Evolutionary conservation across 176 grass and related monocot genomes (phyloP).

Genomic region (Oropetium thomaeum): DNA sequence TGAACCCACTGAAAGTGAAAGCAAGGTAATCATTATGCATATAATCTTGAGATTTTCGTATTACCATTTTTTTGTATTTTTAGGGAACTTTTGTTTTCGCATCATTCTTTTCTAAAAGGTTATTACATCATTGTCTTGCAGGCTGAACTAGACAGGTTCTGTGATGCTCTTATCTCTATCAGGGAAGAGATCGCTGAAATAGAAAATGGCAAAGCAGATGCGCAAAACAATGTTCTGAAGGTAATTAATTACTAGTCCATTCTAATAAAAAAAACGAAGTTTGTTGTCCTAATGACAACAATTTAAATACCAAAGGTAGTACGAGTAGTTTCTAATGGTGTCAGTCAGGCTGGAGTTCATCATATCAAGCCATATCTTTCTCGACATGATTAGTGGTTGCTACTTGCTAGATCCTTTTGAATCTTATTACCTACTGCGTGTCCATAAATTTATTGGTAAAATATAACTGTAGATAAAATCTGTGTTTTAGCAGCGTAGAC

Average conservation of each 20-base stretch:
- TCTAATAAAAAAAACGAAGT: too few relatives aligned
- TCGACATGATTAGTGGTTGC: not conserved
- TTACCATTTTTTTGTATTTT: conserved; percentile 22
- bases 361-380: not conserved
- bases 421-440: not conserved
- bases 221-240: conserved; percentile 92
- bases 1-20: conserved; percentile 99
- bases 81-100: not conserved
- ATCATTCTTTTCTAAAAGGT: too few relatives aligned
- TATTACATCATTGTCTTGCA: conserved; percentile 36
- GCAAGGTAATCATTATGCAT: conserved; percentile 56
- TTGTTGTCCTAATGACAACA: too few relatives aligned
- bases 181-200: conserved; percentile 91
- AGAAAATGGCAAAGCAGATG: conserved; percentile 84
- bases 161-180: conserved; percentile 96
- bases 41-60: conserved; percentile 10
- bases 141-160: conserved; percentile 98
- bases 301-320: too few relatives aligned
- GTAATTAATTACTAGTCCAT: conserved; percentile 43
- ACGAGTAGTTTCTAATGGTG: not conserved
- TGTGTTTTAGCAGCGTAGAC: not conserved
- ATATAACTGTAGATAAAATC: not conserved
- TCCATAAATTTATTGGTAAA: not conserved
- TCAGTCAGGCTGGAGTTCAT: not conserved
- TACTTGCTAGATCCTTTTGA: conserved; percentile 13